These are phyloP conservation scores for Chaetomium sp. DNA, from an alignment of 2,329 filamentous ascomycete species.

Conservation along the genomic window DNA sequence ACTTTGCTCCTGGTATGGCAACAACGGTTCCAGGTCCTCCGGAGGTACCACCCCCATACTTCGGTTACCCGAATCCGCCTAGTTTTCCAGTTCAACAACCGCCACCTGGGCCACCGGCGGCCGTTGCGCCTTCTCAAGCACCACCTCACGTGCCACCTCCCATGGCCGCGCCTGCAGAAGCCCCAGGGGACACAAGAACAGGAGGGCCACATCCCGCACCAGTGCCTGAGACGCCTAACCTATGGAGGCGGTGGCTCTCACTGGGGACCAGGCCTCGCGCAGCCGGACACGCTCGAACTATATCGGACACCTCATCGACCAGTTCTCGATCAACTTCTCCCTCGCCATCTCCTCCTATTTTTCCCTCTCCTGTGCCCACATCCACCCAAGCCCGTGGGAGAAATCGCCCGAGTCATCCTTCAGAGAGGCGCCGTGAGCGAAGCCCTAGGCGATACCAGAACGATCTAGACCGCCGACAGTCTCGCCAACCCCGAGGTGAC, in stretches of 20 bases:
- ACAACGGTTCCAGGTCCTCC: not conserved
- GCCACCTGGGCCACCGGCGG: not conserved
- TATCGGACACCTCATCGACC: slow-evolving; percentile 4
- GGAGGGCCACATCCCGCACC: not conserved
- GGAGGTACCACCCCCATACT: slow-evolving; percentile 4
- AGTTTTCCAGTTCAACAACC: not conserved
- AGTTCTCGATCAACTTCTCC: not conserved
- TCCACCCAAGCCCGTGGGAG: not conserved
- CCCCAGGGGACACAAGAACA: not conserved
- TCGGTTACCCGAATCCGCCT: not conserved
- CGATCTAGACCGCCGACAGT: not conserved
- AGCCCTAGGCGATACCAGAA: too few relatives aligned
- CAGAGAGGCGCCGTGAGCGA: not conserved
- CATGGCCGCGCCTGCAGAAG: not conserved
- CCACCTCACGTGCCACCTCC: not conserved
- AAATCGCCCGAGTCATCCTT: not conserved
- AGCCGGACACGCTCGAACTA: slow-evolving; percentile 8
- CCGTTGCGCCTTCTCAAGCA: not conserved
- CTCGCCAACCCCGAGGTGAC: not conserved
- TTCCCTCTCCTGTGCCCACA: not conserved
- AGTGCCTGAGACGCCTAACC: not conserved
- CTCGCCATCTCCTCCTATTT: not conserved
- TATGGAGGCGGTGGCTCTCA: slow-evolving; percentile 7
- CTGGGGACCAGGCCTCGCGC: not conserved
- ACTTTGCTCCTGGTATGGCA: not conserved